These are phyloP conservation scores for Populus nigra DNA, from an alignment of 345 rosid species.

Conservation along the genomic window DNA sequence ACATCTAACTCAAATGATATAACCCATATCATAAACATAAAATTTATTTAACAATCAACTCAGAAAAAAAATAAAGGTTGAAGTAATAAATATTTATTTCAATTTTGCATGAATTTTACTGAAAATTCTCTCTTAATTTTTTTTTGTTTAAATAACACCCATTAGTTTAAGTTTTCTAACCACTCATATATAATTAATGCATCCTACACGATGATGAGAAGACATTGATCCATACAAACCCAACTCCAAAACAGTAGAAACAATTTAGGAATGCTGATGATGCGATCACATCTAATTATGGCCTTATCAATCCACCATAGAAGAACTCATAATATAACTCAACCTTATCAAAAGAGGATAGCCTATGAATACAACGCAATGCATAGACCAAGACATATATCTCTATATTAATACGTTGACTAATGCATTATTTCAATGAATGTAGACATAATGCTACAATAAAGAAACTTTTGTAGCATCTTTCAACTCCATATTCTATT, in stretches of 20 bases:
- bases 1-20: no score
- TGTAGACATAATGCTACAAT: no score
- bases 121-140: no score
- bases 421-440: background rate
- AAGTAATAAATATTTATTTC: no score
- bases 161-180: background rate
- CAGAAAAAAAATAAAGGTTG: no score
- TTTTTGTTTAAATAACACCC: background rate
- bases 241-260: background rate
- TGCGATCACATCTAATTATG: background rate
- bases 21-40: no score
- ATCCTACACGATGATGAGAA: background rate
- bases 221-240: background rate
- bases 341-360: background rate
- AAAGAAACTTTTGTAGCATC: background rate
- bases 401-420: background rate
- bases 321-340: background rate
- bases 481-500: background rate
- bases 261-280: background rate
- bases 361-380: background rate
- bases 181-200: background rate
- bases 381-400: background rate
- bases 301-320: background rate
- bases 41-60: no score
- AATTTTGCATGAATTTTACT: no score